phyloP scores from a whole-genome alignment of 257 asterid genomes.

The Fraxinus quadrangulata region DNA sequence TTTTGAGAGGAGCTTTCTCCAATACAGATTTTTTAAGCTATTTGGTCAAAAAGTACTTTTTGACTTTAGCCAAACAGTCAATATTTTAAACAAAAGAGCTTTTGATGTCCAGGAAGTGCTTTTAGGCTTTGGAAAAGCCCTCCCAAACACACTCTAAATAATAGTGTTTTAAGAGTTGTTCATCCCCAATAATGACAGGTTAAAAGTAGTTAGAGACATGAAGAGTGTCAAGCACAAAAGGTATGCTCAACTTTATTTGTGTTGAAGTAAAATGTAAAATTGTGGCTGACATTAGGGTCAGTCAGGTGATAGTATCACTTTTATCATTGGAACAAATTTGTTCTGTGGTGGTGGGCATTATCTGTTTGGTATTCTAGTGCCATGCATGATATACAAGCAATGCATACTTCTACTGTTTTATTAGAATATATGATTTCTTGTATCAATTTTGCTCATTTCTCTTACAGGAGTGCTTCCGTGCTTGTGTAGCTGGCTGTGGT shows the following conservation, averaged over 20 bases:
- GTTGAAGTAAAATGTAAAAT: background rate
- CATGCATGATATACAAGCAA: background rate
- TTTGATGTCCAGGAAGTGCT: too few species aligned
- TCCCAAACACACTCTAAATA: too few species aligned
- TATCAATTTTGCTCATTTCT: constrained; percentile 12
- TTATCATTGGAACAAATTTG: background rate
- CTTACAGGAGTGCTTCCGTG: constrained; percentile 70
- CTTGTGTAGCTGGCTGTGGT: constrained; percentile 80
- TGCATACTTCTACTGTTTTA: background rate
- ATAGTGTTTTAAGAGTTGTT: background rate
- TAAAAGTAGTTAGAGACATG: background rate
- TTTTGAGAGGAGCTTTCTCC: too few species aligned
- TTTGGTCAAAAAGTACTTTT: too few species aligned
- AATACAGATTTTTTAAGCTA: too few species aligned
- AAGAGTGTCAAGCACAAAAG: background rate
- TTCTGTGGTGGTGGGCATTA: background rate
- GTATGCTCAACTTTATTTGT: background rate
- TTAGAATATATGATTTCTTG: background rate
- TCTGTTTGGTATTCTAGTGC: background rate
- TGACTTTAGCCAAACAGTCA: too few species aligned
- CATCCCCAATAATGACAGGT: background rate
- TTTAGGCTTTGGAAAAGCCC: too few species aligned
- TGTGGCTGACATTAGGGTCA: background rate
- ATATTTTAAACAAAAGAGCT: too few species aligned
- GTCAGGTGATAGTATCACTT: background rate